These are phyloP conservation scores for Sporothrix brunneoviolacea DNA, from an alignment of 2,329 filamentous ascomycete species.

Conservation along the genomic window DNA sequence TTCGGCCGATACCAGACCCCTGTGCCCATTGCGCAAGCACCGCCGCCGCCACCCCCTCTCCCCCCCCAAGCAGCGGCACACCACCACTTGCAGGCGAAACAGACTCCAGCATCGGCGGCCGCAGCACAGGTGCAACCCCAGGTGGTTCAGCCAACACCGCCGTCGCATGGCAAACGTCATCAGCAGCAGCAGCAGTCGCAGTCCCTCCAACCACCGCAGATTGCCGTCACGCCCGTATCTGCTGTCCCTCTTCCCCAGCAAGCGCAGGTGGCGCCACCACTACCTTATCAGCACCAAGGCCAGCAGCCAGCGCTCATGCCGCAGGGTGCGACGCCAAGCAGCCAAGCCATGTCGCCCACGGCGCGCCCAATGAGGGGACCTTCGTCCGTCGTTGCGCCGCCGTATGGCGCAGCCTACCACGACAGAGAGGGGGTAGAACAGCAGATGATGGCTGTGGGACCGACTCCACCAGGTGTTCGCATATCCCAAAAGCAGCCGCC, in stretches of 20 bases:
- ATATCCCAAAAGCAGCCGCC: conserved; percentile 30
- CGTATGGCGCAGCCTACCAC: conserved; percentile 14
- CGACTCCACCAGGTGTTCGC: conserved; percentile 19
- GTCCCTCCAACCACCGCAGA: conserved; percentile 2
- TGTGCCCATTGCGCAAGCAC: conserved; percentile 28
- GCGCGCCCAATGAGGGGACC: conserved; percentile 22
- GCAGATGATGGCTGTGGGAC: conserved; percentile 7
- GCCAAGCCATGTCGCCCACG: conserved; percentile 42
- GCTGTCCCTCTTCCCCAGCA: conserved; percentile 11
- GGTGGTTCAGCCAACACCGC: conserved; percentile 8
- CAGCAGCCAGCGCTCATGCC: conserved; percentile 22
- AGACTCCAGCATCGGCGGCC: neutral
- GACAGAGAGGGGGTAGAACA: conserved; percentile 12
- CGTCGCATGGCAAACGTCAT: conserved; percentile 18
- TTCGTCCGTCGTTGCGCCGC: conserved; percentile 4
- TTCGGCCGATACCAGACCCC: conserved; percentile 27
- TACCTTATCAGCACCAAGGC: conserved; percentile 2
- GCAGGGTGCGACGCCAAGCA: conserved; percentile 19
- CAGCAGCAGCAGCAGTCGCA: conserved; percentile 13
- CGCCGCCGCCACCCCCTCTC: conserved; percentile 22
- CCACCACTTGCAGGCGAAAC: conserved; percentile 10
- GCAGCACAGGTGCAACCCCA: conserved; percentile 14
- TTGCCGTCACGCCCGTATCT: conserved; percentile 20
- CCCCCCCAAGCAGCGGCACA: conserved; percentile 9
- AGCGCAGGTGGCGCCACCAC: conserved; percentile 3